Percentiles rank a stretch among this genome's conserved stretches.
Evolutionary conservation across 225 moss, liverwort and hornwort species (phyloP).

Genomic region (Ulota crispa): DNA sequence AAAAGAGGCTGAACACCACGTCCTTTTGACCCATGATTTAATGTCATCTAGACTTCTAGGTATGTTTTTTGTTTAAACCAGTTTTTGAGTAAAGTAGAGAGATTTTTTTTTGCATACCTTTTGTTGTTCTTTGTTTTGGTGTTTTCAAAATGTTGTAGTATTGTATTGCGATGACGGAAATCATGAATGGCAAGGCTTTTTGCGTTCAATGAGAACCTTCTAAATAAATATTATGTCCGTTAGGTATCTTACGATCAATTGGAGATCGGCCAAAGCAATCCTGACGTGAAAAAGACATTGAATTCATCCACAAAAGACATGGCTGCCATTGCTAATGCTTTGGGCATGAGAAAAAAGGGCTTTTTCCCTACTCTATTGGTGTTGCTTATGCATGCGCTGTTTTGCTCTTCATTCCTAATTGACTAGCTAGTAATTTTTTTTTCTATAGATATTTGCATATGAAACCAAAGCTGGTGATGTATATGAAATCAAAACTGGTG

Average conservation of each 20-base stretch:
- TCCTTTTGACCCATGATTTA: conserved; percentile 25
- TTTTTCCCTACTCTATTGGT: conserved; percentile 54
- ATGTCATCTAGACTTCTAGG: conserved; percentile 37
- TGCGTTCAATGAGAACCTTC: conserved; percentile 54
- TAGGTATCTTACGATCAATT: conserved; percentile 75
- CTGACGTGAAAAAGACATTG: conserved; percentile 55
- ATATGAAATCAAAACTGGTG: too few species aligned
- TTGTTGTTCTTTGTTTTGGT: too few species aligned
- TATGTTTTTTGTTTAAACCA: not conserved
- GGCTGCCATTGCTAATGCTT: conserved; percentile 70
- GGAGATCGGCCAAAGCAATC: conserved; percentile 82
- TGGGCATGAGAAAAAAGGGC: conserved; percentile 68
- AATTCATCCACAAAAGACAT: conserved; percentile 78
- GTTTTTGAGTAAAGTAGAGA: not conserved
- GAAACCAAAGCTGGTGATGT: too few species aligned
- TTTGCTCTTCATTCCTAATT: conserved; percentile 73
- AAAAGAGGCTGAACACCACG: conserved; percentile 36
- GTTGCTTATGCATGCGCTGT: conserved; percentile 76
- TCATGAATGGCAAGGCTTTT: conserved; percentile 43
- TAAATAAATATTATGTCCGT: conserved; percentile 64
- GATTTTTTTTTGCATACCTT: not conserved
- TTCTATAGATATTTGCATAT: not conserved
- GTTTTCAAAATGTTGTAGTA: too few species aligned
- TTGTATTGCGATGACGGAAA: not conserved
- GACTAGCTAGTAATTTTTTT: conserved; percentile 56